Conservation (phyloP, 306 rosid genomes). For the Sphenostylis stenocarpa region DNA sequence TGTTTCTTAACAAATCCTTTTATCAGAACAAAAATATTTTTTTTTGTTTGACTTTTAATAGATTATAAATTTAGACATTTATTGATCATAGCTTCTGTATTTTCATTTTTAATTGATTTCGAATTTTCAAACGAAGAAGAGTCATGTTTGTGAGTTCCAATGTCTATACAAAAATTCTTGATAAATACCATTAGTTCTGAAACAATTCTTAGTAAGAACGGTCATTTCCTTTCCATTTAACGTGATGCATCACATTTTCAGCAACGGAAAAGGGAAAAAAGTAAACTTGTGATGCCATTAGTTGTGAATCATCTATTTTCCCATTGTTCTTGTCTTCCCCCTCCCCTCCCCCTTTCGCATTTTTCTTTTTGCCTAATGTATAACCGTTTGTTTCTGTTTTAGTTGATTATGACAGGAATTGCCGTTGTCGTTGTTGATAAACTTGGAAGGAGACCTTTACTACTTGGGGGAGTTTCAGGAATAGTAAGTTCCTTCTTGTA, state of each 20-base stretch:
- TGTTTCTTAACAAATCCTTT: not conserved
- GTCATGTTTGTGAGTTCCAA: constrained; percentile 18
- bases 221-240: not conserved
- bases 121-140: constrained; percentile 15
- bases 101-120: constrained; percentile 10
- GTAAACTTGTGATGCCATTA: not conserved
- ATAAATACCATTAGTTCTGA: not conserved
- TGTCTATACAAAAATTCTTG: not conserved
- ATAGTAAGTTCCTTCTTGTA: constrained; percentile 56
- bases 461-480: constrained; percentile 92
- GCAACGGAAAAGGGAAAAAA: not conserved
- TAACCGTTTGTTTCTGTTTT: constrained; percentile 26
- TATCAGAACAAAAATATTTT: not conserved
- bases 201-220: not conserved
- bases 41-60: not conserved
- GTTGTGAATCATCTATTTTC: not conserved
- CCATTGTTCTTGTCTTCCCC: constrained; percentile 2
- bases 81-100: constrained; percentile 17
- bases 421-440: constrained; percentile 85
- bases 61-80: not conserved
- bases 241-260: not conserved
- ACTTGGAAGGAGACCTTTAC: constrained; percentile 95
- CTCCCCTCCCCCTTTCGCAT: not conserved
- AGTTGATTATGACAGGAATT: constrained; percentile 90
- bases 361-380: not conserved